These are phyloP conservation scores for Aureobasidium sp. DNA, from an alignment of 2,329 filamentous ascomycete genomes.

Conservation along the genomic window DNA sequence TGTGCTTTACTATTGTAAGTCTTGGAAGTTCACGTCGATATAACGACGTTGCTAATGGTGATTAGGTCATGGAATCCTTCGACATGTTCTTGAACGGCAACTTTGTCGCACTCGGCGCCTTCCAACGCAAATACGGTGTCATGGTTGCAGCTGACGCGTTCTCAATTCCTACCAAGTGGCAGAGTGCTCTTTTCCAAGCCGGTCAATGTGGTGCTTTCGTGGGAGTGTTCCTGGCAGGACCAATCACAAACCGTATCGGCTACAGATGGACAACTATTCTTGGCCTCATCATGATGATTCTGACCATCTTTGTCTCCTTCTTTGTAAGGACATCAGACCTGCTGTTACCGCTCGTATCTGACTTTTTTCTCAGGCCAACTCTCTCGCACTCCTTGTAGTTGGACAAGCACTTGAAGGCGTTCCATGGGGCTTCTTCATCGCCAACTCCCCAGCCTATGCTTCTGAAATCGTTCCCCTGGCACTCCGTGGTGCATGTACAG, in stretches of 20 bases:
- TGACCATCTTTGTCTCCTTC: conserved; percentile 54
- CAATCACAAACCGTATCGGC: conserved; percentile 51
- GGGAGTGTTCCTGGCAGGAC: conserved; percentile 53
- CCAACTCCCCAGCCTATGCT: conserved; percentile 57
- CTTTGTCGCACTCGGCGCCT: conserved; percentile 48
- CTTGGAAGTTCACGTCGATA: not conserved
- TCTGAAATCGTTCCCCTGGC: conserved; percentile 54
- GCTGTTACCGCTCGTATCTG: not conserved
- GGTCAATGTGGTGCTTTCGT: conserved; percentile 55
- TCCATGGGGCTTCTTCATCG: conserved; percentile 60
- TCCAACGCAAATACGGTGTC: conserved; percentile 44
- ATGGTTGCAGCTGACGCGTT: conserved; percentile 19
- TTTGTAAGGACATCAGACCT: conserved; percentile 29
- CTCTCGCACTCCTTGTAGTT: conserved; percentile 42
- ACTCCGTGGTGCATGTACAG: conserved; percentile 52
- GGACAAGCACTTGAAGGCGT: conserved; percentile 55
- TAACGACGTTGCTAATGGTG: conserved; percentile 19
- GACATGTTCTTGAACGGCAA: conserved; percentile 55
- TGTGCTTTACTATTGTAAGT: conserved; percentile 51
- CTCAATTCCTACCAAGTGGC: conserved; percentile 50
- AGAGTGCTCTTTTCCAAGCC: conserved; percentile 50
- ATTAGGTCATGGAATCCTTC: conserved; percentile 59
- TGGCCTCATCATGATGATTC: conserved; percentile 51
- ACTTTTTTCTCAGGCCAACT: conserved; percentile 26
- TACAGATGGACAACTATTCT: conserved; percentile 54